Base-by-base conservation (phyloP, 495 filamentous ascomycete genomes). In the Hypoxylon intermedium region DNA sequence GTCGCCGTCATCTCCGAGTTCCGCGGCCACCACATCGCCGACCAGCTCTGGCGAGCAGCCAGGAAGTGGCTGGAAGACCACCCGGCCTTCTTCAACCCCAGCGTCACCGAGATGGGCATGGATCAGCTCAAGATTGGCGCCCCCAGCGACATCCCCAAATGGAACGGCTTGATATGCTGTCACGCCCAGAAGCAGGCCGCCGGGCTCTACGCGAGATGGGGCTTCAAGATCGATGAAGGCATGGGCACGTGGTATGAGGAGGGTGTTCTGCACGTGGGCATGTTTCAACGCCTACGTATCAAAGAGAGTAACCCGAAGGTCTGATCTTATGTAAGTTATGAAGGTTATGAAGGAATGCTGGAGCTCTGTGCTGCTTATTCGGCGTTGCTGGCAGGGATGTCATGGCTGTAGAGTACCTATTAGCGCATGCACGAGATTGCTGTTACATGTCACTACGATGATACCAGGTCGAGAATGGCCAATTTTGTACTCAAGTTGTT, bases 191-290 rank as follows among this genome's bases (percentile, higher is more conserved):
- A 77, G 56, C 60, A 73, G 9, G 85, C 87, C 20, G 79, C 83
- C 60, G 67, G 65, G 58, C 71, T 85, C 60, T 95, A 89, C 82
- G 67, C 65, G 51, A 75, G 75, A 48, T 77, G 84, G 71, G 91
- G 91, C 0, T 97, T 96, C 67, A 68, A 72, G 60, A 69, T 80
- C 6, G 92, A 96, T 74, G 77, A 84, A 67, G 73, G 69, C 6
- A 82, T 94, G 84, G 89, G 90, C 0, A 74, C 60, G 59, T 97
- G 92, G 90, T 74, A 77, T 33, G 92, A 97, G 75, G 91, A 95
- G 60, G 91, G 89, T 16, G 91, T 96, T 61, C 78, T 82, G 64
- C 93, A 96, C 81, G 82, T 92, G 23, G 91, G 88, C 11, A 93
- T 96, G 91, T 93, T 79, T 50, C 53, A 60, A 37, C 69, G 80